phyloP scores from a whole-genome alignment of 164 flowering plant species.

The Magnolia sinica region DNA sequence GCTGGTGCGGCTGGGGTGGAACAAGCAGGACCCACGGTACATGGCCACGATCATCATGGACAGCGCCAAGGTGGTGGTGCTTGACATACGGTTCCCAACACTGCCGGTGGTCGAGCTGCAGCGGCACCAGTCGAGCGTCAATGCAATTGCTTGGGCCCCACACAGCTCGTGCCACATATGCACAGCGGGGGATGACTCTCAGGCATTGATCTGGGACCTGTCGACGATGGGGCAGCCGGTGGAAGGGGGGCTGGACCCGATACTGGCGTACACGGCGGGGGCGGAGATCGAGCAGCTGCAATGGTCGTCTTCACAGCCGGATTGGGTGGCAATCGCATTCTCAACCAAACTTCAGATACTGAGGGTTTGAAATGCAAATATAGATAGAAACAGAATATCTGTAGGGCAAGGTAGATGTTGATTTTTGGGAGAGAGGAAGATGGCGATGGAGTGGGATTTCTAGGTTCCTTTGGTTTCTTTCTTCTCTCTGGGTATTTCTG shows the following conservation, averaged over 20 bases:
- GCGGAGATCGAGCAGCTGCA: slow-evolving; percentile 94
- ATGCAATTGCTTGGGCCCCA: slow-evolving; percentile 95
- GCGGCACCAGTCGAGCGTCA: slow-evolving; percentile 83
- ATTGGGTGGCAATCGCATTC: slow-evolving; percentile 93
- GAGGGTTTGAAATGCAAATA: slow-evolving; percentile 46
- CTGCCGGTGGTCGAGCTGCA: slow-evolving; percentile 83
- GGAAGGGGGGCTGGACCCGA: slow-evolving; percentile 86
- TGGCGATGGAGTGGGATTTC: background rate
- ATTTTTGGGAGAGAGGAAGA: background rate
- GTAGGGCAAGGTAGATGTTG: background rate
- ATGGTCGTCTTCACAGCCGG: slow-evolving; percentile 92
- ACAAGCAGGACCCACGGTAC: slow-evolving; percentile 88
- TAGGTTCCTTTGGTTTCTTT: background rate
- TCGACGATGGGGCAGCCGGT: slow-evolving; percentile 83
- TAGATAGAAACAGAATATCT: background rate
- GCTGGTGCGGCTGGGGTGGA: slow-evolving; percentile 81
- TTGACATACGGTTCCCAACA: slow-evolving; percentile 80
- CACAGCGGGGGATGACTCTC: slow-evolving; percentile 90
- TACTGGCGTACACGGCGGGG: slow-evolving; percentile 82
- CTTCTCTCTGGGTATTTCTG: background rate
- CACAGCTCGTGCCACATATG: slow-evolving; percentile 92
- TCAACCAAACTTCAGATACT: slow-evolving; percentile 88
- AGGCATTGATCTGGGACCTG: slow-evolving; percentile 79
- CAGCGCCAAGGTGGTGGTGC: slow-evolving; percentile 75
- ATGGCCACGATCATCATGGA: slow-evolving; percentile 95